Percentiles rank a stretch among this genome's conserved stretches.
Conservation (phyloP, 805 yeast species). For the Saccharomycopsis fermentans region DNA sequence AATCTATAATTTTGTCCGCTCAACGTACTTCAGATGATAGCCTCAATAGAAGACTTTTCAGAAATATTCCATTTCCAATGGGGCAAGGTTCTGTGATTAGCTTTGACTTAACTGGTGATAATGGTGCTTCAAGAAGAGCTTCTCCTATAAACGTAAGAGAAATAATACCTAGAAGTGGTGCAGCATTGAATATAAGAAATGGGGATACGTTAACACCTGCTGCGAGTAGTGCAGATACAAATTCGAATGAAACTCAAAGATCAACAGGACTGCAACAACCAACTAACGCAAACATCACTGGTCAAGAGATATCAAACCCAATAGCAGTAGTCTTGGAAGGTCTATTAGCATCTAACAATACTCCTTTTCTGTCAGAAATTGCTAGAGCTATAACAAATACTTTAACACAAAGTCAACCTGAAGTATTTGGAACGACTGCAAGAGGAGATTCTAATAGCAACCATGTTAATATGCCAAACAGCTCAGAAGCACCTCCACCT, state of each 20-base stretch:
- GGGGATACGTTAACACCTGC: not conserved
- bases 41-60: not conserved
- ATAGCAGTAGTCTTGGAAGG: not conserved
- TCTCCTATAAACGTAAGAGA: not conserved
- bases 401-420: not conserved
- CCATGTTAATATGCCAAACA: no score
- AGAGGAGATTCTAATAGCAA: not conserved
- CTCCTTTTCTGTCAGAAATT: not conserved
- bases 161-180: not conserved
- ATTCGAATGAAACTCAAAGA: not conserved
- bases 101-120: not conserved
- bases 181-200: not conserved
- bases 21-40: not conserved
- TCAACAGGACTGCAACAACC: not conserved
- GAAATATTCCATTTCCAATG: not conserved
- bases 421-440: not conserved
- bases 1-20: not conserved
- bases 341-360: not conserved
- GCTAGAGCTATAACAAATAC: not conserved
- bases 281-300: not conserved
- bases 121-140: not conserved
- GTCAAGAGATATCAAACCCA: not conserved
- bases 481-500: not conserved
- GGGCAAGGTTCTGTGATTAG: not conserved
- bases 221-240: not conserved